These are phyloP conservation scores for Ustilago xerochloae DNA, from an alignment of 1,284 basidiomycete species.

Conservation along the genomic window DNA sequence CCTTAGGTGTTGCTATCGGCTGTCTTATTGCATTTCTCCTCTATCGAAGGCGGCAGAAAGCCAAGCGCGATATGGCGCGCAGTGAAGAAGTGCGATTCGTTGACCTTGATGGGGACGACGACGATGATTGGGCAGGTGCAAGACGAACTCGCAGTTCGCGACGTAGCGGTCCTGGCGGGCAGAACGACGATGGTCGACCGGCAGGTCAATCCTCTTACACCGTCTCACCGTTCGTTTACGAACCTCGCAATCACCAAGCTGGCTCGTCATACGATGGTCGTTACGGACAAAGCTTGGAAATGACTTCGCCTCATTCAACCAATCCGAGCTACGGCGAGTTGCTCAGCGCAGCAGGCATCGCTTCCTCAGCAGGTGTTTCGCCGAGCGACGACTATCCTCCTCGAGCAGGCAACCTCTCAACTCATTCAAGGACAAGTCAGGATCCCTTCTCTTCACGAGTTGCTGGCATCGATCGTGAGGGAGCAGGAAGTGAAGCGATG, in stretches of 20 bases:
- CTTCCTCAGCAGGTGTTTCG: constrained; percentile 2
- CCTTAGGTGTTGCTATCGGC: constrained; percentile 43
- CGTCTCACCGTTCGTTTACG: constrained; percentile 53
- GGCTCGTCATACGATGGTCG: constrained; percentile 6
- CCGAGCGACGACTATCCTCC: constrained; percentile 23
- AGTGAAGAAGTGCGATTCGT: constrained; percentile 55
- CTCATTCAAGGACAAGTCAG: constrained; percentile 23
- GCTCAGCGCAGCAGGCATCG: constrained; percentile 19
- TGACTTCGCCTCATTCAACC: constrained; percentile 27
- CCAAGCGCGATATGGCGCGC: constrained; percentile 42
- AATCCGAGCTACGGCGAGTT: constrained; percentile 42
- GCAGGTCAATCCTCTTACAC: constrained; percentile 20
- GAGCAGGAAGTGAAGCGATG: not conserved
- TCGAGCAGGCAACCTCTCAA: constrained; percentile 13
- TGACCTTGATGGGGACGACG: constrained; percentile 57
- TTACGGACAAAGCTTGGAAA: constrained; percentile 31
- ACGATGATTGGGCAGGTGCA: constrained; percentile 17
- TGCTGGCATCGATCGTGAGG: not conserved
- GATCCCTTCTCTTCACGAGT: constrained; percentile 13
- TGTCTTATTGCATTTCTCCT: constrained; percentile 43
- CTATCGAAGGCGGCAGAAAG: constrained; percentile 46
- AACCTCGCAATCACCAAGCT: constrained; percentile 15
- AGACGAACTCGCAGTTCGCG: constrained; percentile 10
- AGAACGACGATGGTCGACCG: constrained; percentile 1
- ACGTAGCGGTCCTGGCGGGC: not conserved